A percentile compares a stretch with the other conserved stretches of the same genome.
Conservation (phyloP, 345 rosid species). For the Moricandia arvensis region DNA sequence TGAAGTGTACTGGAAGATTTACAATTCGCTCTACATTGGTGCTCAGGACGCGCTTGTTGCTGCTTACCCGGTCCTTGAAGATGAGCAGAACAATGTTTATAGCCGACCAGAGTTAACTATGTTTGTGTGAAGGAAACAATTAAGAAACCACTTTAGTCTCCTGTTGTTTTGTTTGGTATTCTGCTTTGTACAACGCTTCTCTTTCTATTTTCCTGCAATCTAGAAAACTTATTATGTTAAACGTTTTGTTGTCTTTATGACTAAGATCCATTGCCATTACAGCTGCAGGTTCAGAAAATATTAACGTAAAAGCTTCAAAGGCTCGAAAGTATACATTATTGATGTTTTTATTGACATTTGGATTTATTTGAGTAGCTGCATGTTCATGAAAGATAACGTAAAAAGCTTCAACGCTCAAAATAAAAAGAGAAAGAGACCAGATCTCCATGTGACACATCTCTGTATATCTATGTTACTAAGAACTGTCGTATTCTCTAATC, state of each 20-base stretch:
- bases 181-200: slow-evolving; percentile 20
- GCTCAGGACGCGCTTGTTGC: slow-evolving; percentile 93
- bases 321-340: no score
- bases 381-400: not conserved
- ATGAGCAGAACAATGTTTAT: slow-evolving; percentile 69
- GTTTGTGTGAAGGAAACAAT: slow-evolving; percentile 43
- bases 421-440: not conserved
- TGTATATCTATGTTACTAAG: not conserved
- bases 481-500: not conserved
- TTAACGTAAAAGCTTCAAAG: not conserved
- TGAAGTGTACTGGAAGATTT: slow-evolving; percentile 99
- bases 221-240: not conserved
- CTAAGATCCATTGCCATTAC: not conserved
- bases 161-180: slow-evolving; percentile 14
- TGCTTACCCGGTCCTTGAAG: slow-evolving; percentile 79
- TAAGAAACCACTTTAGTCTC: not conserved
- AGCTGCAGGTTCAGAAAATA: slow-evolving; percentile 1
- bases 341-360: not conserved
- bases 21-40: slow-evolving; percentile 93
- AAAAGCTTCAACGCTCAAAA: not conserved
- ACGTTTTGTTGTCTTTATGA: not conserved
- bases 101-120: slow-evolving; percentile 92
- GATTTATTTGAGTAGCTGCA: not conserved
- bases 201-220: not conserved
- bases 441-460: not conserved